Conservation (phyloP, 345 rosid genomes). For the Camelina hispida region DNA sequence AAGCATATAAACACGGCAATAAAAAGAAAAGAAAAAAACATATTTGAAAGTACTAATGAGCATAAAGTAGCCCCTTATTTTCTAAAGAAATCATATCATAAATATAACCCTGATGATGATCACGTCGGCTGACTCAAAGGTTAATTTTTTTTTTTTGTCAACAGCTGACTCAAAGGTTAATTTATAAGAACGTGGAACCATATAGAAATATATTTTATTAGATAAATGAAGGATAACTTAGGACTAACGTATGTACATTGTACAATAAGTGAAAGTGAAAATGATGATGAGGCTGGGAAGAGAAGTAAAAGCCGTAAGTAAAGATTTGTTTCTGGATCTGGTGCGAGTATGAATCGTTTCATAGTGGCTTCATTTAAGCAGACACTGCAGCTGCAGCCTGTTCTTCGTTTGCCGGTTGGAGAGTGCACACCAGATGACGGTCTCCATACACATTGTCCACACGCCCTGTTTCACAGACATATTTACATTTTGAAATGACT, state of each 20-base stretch:
- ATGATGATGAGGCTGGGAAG: not conserved
- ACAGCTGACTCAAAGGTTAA: not conserved
- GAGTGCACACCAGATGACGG: conserved; percentile 16
- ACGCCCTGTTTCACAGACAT: conserved; percentile 1
- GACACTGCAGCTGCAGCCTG: conserved; percentile 23
- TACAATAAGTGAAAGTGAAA: not conserved
- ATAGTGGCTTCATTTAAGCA: not conserved
- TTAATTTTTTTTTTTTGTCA: too few species aligned
- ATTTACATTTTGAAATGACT: not conserved
- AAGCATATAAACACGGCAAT: too few species aligned
- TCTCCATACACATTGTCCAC: conserved; percentile 26
- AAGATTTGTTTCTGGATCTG: not conserved
- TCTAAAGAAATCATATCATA: not conserved
- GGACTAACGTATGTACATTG: conserved; percentile 31
- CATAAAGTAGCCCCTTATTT: not conserved
- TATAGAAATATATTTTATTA: conserved; percentile 1
- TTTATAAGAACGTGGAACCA: conserved; percentile 5
- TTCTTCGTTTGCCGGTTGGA: conserved; percentile 14
- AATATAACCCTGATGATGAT: not conserved
- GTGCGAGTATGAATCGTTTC: not conserved
- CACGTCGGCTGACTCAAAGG: not conserved
- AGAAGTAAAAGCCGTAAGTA: conserved; percentile 6
- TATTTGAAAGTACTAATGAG: too few species aligned
- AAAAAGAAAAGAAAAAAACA: too few species aligned
- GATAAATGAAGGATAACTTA: conserved; percentile 8